Conservation (phyloP, 805 yeast species). For the Alloascoidea africana region DNA sequence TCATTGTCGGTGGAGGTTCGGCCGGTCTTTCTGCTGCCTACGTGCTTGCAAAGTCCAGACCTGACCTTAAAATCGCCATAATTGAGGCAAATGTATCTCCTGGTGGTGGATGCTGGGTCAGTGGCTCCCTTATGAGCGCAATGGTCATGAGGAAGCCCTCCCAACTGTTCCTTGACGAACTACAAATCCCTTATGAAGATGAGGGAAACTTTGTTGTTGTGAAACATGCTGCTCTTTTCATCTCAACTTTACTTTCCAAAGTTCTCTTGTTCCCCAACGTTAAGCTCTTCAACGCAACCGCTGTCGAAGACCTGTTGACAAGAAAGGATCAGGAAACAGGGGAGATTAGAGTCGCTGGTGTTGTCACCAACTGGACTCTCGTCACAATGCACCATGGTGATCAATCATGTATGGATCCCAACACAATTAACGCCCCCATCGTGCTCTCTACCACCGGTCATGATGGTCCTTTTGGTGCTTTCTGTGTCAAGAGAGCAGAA, state of each 20-base stretch:
- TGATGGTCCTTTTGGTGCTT: slow-evolving; percentile 77
- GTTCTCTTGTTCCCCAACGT: slow-evolving; percentile 60
- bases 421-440: slow-evolving; percentile 51
- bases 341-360: slow-evolving; percentile 57
- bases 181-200: slow-evolving; percentile 55
- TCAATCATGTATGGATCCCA: slow-evolving; percentile 75
- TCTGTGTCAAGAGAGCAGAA: slow-evolving; percentile 55
- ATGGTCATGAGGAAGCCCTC: slow-evolving; percentile 75
- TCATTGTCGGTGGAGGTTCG: slow-evolving; percentile 67
- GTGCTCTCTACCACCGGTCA: slow-evolving; percentile 67
- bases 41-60: slow-evolving; percentile 55
- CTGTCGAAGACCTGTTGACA: slow-evolving; percentile 69
- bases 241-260: slow-evolving; percentile 54
- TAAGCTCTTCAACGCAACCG: slow-evolving; percentile 65
- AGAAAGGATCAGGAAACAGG: slow-evolving; percentile 42
- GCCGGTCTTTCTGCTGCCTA: slow-evolving; percentile 70
- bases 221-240: slow-evolving; percentile 67
- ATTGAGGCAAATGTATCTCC: slow-evolving; percentile 64
- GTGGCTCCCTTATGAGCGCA: slow-evolving; percentile 64
- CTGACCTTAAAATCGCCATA: slow-evolving; percentile 60
- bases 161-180: slow-evolving; percentile 47
- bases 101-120: slow-evolving; percentile 73
- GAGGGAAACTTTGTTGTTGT: slow-evolving; percentile 73
- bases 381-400: slow-evolving; percentile 63
- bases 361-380: slow-evolving; percentile 72